Base-by-base conservation (phyloP, 202 grass and related monocot genomes). In the Musa balbisiana region DNA sequence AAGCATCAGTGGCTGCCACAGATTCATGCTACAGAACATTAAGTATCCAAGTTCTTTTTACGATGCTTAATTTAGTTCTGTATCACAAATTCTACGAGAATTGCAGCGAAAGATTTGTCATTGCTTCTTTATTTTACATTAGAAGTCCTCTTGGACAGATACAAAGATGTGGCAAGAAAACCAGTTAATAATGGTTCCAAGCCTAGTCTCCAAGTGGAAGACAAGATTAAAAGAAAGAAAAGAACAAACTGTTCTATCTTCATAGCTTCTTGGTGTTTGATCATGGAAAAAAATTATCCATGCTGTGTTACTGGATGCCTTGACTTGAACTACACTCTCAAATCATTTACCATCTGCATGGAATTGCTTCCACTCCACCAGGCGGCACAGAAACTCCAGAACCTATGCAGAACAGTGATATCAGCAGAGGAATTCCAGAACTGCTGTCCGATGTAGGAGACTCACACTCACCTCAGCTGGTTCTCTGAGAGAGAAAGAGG, bases 351-450 rank as follows among this genome's bases (percentile, higher is more conserved):
- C 1, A 15, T 68, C 27, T 17, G 5, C 50, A 79, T 2, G 13
- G 75, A 24, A 20, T 60, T 49, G 64, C 51, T 84, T 74, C 76
- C 58, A 73, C 17, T 78, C 66, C 58, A 78, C 78, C 12, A 85
- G 62, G 67, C 74, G 56, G 73, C n/a, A 73, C 55, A 85, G 78
- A 73, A 85, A 85, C 25, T 73, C 55, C 73, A 78, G 80, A 55
- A 85, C 83, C 83, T 85, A 66, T 60, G 73, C 23, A 17, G 56
- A 71, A 60, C 3, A 27, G 2, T n/a, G 76, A 59, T 53, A 49
- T n/a, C 6, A 29, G 54, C 20, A 56, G 16, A 78, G n/a, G 64
- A 12, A 51, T 72, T 6, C 33, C 33, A 43, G 67, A 63, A 26
- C 43, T 69, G 62, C 25, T 73, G 72, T 58, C 43, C 67, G 76